Evolutionary conservation across 176 grass and related monocot species (phyloP).

Genomic region (Zea luxurians): DNA sequence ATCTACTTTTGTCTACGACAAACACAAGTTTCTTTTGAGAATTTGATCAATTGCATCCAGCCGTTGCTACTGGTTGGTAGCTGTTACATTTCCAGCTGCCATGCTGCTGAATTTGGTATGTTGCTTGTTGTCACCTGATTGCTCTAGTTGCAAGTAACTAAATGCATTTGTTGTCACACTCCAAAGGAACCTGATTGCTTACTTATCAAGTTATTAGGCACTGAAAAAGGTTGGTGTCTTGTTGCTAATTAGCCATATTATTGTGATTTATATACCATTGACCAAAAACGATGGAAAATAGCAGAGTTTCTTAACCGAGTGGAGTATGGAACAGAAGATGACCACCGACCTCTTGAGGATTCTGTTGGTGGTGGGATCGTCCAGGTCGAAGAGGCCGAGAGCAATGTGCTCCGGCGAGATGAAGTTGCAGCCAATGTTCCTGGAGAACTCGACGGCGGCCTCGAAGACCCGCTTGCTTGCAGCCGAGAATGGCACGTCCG

Average conservation of each 20-base stretch:
- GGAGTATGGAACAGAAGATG: not conserved
- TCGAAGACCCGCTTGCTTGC: slow-evolving; percentile 82
- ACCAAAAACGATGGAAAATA: slow-evolving; percentile 12
- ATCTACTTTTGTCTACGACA: not conserved
- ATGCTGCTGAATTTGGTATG: not conserved
- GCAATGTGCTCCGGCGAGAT: slow-evolving; percentile 89
- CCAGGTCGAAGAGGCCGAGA: slow-evolving; percentile 68
- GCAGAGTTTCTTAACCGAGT: not conserved
- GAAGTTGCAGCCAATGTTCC: slow-evolving; percentile 79
- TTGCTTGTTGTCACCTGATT: not conserved
- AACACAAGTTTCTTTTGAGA: not conserved
- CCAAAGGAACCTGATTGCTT: not conserved
- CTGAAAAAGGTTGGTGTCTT: not conserved
- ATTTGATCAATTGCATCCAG: not conserved
- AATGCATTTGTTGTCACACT: slow-evolving; percentile 7
- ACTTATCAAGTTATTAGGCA: not conserved
- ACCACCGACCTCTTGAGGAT: slow-evolving; percentile 72
- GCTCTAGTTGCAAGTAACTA: not conserved
- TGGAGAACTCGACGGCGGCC: slow-evolving; percentile 66
- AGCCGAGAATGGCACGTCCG: slow-evolving; percentile 69
- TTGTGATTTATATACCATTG: not conserved
- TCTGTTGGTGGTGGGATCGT: slow-evolving; percentile 63
- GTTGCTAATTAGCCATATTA: slow-evolving; percentile 7
- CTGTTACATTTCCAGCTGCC: not conserved
- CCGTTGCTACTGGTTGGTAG: not conserved